Evolutionary conservation across 139 green algal species (phyloP).

Genomic region (Zygnema circumcarinatum): DNA sequence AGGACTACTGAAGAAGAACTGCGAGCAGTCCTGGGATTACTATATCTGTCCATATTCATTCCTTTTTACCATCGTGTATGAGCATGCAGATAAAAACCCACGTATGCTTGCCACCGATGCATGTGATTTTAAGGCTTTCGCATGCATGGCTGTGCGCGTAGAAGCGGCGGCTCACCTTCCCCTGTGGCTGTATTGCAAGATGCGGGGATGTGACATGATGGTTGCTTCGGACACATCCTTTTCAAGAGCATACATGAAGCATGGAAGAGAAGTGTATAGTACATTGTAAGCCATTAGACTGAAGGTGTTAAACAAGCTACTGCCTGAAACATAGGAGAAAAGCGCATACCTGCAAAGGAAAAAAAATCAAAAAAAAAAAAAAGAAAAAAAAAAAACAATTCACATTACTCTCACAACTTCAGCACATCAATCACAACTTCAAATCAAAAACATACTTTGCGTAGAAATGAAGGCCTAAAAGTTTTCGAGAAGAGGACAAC

Average conservation of each 20-base stretch:
- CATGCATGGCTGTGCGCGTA: no score
- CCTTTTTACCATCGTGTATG: no score
- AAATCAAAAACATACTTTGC: not conserved
- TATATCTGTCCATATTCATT: no score
- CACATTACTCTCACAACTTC: no score
- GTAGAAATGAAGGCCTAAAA: not conserved
- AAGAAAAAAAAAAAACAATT: no score
- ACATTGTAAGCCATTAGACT: constrained; percentile 68
- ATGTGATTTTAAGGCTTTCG: no score
- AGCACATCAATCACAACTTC: not conserved
- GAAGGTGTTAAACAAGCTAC: constrained; percentile 57
- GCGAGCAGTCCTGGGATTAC: no score
- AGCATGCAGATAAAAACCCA: no score
- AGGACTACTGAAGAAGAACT: no score
- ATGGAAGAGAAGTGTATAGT: constrained; percentile 67
- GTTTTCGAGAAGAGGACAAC: not conserved
- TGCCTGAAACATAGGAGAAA: constrained; percentile 39
- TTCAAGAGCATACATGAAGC: constrained; percentile 65
- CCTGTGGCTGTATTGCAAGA: constrained; percentile 51
- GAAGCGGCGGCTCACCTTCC: constrained; percentile 19
- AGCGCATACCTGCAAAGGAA: constrained; percentile 35
- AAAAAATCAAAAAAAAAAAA: constrained; percentile 19
- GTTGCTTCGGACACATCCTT: constrained; percentile 62
- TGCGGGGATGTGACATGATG: constrained; percentile 56
- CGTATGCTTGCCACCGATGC: no score